Evolutionary conservation across 257 asterid genomes (phyloP).

Genomic region (Scutellaria galericulata): DNA sequence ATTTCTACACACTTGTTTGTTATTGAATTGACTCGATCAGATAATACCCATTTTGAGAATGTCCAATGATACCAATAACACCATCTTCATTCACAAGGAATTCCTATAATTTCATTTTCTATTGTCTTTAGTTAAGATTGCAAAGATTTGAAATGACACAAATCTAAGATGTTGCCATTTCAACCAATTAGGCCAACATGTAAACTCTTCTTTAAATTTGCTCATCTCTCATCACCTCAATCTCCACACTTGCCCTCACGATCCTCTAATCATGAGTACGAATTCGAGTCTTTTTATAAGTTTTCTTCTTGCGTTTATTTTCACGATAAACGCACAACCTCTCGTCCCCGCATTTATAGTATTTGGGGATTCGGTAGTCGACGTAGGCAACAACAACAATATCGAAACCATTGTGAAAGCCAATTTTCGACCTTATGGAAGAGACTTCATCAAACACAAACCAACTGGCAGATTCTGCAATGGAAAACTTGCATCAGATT

Average conservation of each 20-base stretch:
- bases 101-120: slow-evolving; percentile 4
- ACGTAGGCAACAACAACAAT: slow-evolving; percentile 80
- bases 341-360: slow-evolving; percentile 70
- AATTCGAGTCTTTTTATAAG: slow-evolving; percentile 25
- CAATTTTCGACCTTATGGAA: slow-evolving; percentile 82
- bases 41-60: background rate
- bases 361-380: slow-evolving; percentile 80
- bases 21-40: no score
- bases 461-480: slow-evolving; percentile 87
- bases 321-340: slow-evolving; percentile 51
- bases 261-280: slow-evolving; percentile 5
- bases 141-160: slow-evolving; percentile 31
- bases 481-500: slow-evolving; percentile 88
- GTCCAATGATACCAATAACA: background rate
- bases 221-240: background rate
- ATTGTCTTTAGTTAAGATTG: slow-evolving; percentile 38
- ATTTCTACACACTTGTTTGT: no score
- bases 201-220: slow-evolving; percentile 37
- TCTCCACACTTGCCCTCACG: slow-evolving; percentile 1
- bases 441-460: slow-evolving; percentile 62
- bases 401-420: slow-evolving; percentile 76
- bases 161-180: slow-evolving; percentile 45
- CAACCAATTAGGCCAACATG: slow-evolving; percentile 40
- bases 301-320: slow-evolving; percentile 22
- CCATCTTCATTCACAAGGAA: slow-evolving; percentile 35